Conservation (phyloP, 352 stramenopile species). For the Globisporangium takayamanum region DNA sequence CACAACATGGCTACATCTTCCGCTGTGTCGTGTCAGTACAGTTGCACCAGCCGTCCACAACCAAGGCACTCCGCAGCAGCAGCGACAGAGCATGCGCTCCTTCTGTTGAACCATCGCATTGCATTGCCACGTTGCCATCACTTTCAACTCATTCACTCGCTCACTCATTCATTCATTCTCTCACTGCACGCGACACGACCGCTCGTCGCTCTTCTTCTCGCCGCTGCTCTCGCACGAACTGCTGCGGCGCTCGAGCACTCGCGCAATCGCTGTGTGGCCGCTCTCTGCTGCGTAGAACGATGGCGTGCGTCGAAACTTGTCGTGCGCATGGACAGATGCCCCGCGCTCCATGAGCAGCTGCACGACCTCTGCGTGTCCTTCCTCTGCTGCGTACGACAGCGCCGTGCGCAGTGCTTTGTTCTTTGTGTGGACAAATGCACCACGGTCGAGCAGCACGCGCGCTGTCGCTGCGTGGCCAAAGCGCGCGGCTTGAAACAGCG, state of each 20-base stretch:
- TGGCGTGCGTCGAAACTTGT: constrained; percentile 8
- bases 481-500: constrained; percentile 11
- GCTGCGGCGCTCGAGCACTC: constrained; percentile 5
- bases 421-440: constrained; percentile 11
- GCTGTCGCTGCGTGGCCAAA: constrained; percentile 5
- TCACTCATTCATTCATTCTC: background rate
- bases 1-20: too few species aligned
- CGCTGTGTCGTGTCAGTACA: too few species aligned
- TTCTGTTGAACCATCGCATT: too few species aligned
- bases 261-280: constrained; percentile 8
- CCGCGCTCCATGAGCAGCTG: constrained; percentile 11
- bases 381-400: constrained; percentile 10
- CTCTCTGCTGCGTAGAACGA: constrained; percentile 8
- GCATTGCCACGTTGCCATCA: background rate
- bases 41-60: too few species aligned
- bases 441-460: constrained; percentile 3
- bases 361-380: constrained; percentile 7
- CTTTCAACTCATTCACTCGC: background rate
- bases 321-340: constrained; percentile 9
- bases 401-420: constrained; percentile 8
- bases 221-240: constrained; percentile 2
- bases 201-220: background rate
- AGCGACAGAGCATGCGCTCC: too few species aligned
- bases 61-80: too few species aligned
- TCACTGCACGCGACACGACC: constrained; percentile 2